Conservation (phyloP, 495 filamentous ascomycete species). For the Patellaria atrata region DNA sequence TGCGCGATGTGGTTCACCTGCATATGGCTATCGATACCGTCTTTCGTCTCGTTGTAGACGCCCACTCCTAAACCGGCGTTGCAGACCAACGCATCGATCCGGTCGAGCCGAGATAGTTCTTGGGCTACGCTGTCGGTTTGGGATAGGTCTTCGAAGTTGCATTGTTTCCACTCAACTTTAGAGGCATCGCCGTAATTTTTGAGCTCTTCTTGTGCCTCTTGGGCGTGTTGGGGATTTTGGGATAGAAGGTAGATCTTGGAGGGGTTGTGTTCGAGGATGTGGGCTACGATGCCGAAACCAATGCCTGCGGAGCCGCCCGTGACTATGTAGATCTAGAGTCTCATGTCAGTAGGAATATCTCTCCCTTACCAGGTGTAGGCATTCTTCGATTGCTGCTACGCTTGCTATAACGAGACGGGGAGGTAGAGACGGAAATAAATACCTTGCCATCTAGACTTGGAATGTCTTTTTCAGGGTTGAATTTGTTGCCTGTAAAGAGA, state of each 20-base stretch:
- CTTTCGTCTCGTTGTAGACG: slow-evolving; percentile 22
- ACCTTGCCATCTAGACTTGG: slow-evolving; percentile 31
- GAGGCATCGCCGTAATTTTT: slow-evolving; percentile 18
- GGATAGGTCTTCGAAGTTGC: slow-evolving; percentile 20
- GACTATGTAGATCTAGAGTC: slow-evolving; percentile 17
- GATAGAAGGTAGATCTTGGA: slow-evolving; percentile 34
- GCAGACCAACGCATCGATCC: slow-evolving; percentile 22
- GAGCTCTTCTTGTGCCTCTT: slow-evolving; percentile 19
- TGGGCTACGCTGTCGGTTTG: slow-evolving; percentile 19
- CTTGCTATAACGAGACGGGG: no score
- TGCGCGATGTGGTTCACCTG: slow-evolving; percentile 26
- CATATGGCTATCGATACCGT: slow-evolving; percentile 26
- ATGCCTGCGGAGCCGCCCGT: slow-evolving; percentile 30
- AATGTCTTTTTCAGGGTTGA: slow-evolving; percentile 33
- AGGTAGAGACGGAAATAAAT: no score
- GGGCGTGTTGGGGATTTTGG: slow-evolving; percentile 24
- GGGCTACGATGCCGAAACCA: slow-evolving; percentile 36
- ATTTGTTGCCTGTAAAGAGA: slow-evolving; percentile 23
- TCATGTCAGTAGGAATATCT: not conserved
- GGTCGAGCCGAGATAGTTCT: slow-evolving; percentile 15
- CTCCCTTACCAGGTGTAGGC: not conserved
- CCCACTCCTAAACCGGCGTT: slow-evolving; percentile 26
- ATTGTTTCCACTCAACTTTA: slow-evolving; percentile 18
- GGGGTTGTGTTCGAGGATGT: slow-evolving; percentile 37
- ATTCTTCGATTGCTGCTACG: no score